Percentiles rank a stretch among this genome's conserved stretches.
Evolutionary conservation across 345 rosid genomes (phyloP).

Genomic region (Arabis alpina): DNA sequence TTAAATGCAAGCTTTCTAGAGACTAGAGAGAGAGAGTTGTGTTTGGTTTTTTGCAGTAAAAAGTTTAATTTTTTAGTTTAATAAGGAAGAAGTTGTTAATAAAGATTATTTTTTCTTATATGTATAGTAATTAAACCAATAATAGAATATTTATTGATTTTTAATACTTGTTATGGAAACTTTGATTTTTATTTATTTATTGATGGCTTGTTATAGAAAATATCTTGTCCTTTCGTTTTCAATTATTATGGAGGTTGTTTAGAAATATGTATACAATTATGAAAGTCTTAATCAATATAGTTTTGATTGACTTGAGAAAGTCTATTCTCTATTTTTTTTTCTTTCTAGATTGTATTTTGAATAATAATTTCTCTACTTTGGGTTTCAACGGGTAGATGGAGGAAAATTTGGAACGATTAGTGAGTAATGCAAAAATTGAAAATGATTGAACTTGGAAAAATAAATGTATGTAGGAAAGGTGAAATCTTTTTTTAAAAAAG

Average conservation of each 20-base stretch:
- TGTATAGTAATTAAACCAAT: neutral
- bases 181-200: neutral
- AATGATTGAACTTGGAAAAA: neutral
- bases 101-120: neutral
- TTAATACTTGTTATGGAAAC: constrained; percentile 2
- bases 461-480: too few relatives aligned
- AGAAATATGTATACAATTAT: neutral
- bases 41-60: constrained; percentile 28
- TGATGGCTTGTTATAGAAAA: constrained; percentile 1
- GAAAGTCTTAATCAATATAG: constrained; percentile 20
- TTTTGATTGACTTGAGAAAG: constrained; percentile 35
- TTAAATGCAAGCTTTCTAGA: constrained; percentile 32
- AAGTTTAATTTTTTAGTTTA: too few relatives aligned
- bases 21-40: constrained; percentile 35
- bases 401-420: neutral
- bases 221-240: neutral
- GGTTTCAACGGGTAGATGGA: constrained; percentile 12
- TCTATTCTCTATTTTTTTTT: neutral
- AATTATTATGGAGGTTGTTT: constrained; percentile 13
- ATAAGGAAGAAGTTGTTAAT: constrained; percentile 6
- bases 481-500: too few relatives aligned
- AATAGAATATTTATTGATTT: neutral
- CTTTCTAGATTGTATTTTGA: constrained; percentile 17
- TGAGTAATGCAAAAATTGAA: constrained; percentile 21
- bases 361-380: neutral